These are phyloP conservation scores for Auxenochlorella protothecoides DNA, from an alignment of 139 green algal species.

Conservation along the genomic window DNA sequence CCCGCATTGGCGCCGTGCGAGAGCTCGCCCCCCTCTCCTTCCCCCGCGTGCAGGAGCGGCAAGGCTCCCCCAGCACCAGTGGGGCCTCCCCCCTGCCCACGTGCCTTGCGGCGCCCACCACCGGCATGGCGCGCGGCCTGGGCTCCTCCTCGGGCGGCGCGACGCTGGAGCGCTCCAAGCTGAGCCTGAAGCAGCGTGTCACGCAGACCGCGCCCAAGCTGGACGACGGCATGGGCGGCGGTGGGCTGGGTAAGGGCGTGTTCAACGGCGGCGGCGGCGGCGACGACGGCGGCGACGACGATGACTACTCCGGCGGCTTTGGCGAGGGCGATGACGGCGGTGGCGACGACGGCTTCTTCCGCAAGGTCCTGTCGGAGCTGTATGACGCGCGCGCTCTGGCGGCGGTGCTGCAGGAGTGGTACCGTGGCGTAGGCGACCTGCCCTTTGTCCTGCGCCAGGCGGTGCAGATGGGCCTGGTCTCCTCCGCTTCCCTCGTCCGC, in stretches of 20 bases:
- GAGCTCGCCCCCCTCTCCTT: no score
- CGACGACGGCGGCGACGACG: conserved; percentile 80
- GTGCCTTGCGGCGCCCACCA: conserved; percentile 27
- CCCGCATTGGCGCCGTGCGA: no score
- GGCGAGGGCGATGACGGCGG: conserved; percentile 68
- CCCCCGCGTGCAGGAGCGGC: no score
- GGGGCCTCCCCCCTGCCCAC: background rate
- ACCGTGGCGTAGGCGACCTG: conserved; percentile 71
- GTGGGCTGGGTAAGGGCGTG: conserved; percentile 73
- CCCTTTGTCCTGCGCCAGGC: conserved; percentile 77
- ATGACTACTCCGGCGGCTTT: conserved; percentile 81
- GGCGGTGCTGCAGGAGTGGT: conserved; percentile 85
- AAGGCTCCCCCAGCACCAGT: no score
- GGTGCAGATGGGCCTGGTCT: conserved; percentile 90
- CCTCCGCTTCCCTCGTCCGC: conserved; percentile 76
- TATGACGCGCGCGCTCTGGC: conserved; percentile 85
- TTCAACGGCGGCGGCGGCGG: conserved; percentile 81
- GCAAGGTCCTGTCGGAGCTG: conserved; percentile 62
- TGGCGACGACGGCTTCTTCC: conserved; percentile 66
- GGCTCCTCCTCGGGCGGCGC: conserved; percentile 32
- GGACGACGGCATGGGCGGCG: conserved; percentile 70
- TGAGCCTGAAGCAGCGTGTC: conserved; percentile 37
- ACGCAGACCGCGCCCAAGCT: conserved; percentile 37
- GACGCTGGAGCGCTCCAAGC: conserved; percentile 44
- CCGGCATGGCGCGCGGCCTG: conserved; percentile 33